Conservation (phyloP, 768 basidiomycete species). For the Podaxis carcinomalis region DNA sequence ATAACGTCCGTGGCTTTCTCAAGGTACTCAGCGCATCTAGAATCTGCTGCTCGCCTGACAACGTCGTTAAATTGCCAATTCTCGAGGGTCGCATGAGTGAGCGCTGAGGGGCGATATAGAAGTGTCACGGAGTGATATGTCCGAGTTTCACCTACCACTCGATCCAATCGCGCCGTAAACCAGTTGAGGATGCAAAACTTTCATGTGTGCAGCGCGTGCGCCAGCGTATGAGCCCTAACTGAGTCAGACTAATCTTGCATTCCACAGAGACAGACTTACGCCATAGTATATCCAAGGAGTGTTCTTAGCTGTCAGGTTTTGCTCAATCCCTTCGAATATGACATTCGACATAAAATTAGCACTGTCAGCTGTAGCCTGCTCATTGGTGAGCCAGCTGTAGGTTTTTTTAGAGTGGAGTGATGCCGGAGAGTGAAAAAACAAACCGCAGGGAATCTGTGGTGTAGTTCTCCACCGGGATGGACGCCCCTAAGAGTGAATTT, state of each 20-base stretch:
- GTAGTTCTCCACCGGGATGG: background rate
- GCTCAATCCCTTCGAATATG: background rate
- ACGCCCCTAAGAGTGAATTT: background rate
- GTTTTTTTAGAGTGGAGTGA: background rate
- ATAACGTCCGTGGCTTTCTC: slow-evolving; percentile 53
- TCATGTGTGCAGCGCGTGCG: slow-evolving; percentile 90
- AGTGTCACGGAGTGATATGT: background rate
- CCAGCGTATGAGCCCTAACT: slow-evolving; percentile 83
- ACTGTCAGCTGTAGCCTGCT: background rate
- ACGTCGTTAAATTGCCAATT: slow-evolving; percentile 90
- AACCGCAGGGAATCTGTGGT: background rate
- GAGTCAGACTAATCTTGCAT: background rate
- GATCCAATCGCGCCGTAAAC: slow-evolving; percentile 39
- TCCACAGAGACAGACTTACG: background rate
- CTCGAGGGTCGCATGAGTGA: slow-evolving; percentile 76
- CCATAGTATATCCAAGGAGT: background rate
- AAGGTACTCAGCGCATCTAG: slow-evolving; percentile 53
- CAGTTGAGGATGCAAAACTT: slow-evolving; percentile 76
- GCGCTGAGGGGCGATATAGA: slow-evolving; percentile 58
- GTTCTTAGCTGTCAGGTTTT: background rate
- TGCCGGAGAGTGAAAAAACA: background rate
- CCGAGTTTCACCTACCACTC: background rate
- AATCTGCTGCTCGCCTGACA: slow-evolving; percentile 64
- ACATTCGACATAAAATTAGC: background rate
- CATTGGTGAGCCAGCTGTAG: background rate